Evolutionary conservation across 495 filamentous ascomycete genomes (phyloP).

Genomic region (Aspergillus campestris): DNA sequence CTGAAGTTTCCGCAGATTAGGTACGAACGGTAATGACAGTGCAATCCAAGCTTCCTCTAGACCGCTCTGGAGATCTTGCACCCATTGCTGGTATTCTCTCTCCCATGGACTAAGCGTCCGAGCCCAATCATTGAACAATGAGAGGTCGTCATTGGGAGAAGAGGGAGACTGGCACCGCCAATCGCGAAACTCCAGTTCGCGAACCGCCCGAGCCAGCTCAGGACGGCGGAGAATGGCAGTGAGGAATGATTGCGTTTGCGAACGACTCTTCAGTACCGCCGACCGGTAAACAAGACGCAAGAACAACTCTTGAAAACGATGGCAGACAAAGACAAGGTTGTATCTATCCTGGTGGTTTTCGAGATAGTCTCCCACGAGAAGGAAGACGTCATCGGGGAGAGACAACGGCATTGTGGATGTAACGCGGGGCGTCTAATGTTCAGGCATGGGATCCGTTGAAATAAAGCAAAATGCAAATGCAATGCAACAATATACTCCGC

Average conservation of each 20-base stretch:
- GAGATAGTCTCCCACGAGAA: slow-evolving; percentile 23
- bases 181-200: slow-evolving; percentile 14
- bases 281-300: slow-evolving; percentile 18
- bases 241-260: slow-evolving; percentile 16
- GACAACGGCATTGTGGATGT: not conserved
- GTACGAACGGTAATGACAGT: slow-evolving; percentile 18
- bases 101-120: slow-evolving; percentile 9
- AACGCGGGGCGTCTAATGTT: not conserved
- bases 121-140: slow-evolving; percentile 8
- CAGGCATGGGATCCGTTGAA: not conserved
- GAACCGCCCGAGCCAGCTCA: slow-evolving; percentile 19
- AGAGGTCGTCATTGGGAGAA: slow-evolving; percentile 2
- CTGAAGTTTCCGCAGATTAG: slow-evolving; percentile 18
- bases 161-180: slow-evolving; percentile 10
- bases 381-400: slow-evolving; percentile 25
- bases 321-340: slow-evolving; percentile 25
- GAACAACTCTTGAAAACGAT: slow-evolving; percentile 24
- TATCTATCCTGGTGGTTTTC: slow-evolving; percentile 21
- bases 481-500: not conserved
- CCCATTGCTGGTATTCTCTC: slow-evolving; percentile 19
- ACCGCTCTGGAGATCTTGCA: slow-evolving; percentile 14
- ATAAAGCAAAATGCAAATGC: not conserved
- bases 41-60: slow-evolving; percentile 26
- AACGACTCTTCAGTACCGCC: slow-evolving; percentile 13
- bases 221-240: slow-evolving; percentile 14